These are phyloP conservation scores for Lycium ferocissimum DNA, from an alignment of 257 asterid species.

Conservation along the genomic window DNA sequence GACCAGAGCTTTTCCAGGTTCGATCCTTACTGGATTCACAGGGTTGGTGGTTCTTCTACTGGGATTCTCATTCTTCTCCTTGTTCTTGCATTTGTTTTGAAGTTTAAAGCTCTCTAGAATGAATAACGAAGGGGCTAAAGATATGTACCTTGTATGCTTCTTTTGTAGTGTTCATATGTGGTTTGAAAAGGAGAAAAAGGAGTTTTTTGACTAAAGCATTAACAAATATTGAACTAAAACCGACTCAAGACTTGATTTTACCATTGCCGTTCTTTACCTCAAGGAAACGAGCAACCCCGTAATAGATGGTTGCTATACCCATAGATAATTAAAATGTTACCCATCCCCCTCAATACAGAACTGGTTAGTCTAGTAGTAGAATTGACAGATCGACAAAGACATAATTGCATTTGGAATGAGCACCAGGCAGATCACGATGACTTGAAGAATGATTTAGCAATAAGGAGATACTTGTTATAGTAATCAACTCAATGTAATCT, in stretches of 20 bases:
- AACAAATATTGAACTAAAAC: not conserved
- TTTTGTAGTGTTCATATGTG: not conserved
- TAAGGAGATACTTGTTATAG: not conserved
- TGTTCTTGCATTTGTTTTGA: constrained; percentile 51
- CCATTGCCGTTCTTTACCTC: not conserved
- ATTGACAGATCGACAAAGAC: not conserved
- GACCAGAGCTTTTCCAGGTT: constrained; percentile 44
- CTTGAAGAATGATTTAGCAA: not conserved
- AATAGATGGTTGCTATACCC: not conserved
- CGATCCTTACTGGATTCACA: constrained; percentile 58
- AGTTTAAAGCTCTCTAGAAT: constrained; percentile 37
- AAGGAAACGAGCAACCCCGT: not conserved
- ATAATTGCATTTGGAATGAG: not conserved
- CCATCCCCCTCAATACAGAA: not conserved
- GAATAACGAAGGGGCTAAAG: not conserved
- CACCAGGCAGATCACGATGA: not conserved
- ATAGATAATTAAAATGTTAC: not conserved
- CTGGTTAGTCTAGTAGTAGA: not conserved
- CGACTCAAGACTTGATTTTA: constrained; percentile 17
- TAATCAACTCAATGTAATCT: constrained; percentile 7
- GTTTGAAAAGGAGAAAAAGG: not conserved
- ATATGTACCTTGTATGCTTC: constrained; percentile 10
- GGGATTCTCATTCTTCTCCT: constrained; percentile 52
- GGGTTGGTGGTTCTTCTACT: constrained; percentile 56
- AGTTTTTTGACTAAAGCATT: not conserved